Base-by-base conservation (phyloP, 306 rosid genomes). In the Vicia villosa region DNA sequence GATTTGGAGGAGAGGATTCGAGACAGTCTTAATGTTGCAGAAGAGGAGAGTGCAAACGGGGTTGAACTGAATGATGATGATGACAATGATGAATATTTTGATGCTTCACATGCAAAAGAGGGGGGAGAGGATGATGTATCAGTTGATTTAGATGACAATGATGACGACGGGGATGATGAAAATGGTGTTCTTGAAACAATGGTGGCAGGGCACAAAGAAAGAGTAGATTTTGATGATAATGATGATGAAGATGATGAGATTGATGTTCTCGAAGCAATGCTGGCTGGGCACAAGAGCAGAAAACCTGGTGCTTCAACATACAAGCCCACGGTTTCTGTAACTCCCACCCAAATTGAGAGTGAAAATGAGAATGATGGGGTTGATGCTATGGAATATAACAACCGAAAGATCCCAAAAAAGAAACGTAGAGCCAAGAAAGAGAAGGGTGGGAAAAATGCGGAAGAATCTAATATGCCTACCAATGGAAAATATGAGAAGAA, bases 231-330 rank as follows among this genome's bases (percentile, higher is more conserved):
- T 58, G 81, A 65, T 19, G 79, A 56, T 19, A 26, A 63, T 19
- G 86, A 26, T 2, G 75, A 71, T 4, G 78, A 78, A 10, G 87
- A 75, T 3, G 93, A 81, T 70, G 90, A 83, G 68, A 63, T 62
- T 65, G 80, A 63, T 49, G 67, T 79, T 59, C 89, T 94, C 46
- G 87, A 85, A 82, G 96, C 92, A 28, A 85, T 88, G 97, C 16
- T 87, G 69, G 83, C 87, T 0, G 91, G 90, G 63, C 81, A 40
- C 17, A 87, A 65, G 77, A 83, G 63, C 73, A 84, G 80, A 76
- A 84, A 82, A 77, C 70, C 77, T 5, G 65, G 40, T 58, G 52
- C 84, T 71, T 67, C 70, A 15, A 49, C 16, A 10, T 72, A 34
- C 22, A 85, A 80, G 55, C 60, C 54, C 52, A 49, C 64, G 69